Base-by-base conservation (phyloP, 352 stramenopile species). In the Thraustochytrium sp. region DNA sequence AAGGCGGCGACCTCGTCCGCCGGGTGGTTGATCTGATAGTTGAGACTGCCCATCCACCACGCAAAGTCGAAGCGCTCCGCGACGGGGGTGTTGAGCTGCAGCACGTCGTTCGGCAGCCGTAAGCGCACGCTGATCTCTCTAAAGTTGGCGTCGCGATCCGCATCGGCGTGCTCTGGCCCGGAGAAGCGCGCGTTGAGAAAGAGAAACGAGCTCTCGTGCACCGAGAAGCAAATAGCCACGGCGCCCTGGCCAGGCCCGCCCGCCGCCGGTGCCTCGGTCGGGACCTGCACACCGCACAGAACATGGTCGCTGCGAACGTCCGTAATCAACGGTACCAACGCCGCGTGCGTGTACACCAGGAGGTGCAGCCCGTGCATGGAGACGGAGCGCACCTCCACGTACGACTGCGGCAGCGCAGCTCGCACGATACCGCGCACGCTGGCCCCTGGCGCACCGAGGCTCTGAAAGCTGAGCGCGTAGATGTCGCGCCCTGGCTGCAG, bases 21-120 rank as follows among this genome's bases (percentile, higher is more conserved):
- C 26, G 65, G 86, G 78, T 93, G 89, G 74, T 92, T 88, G 16
- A 97, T 90, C 26, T 92, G 90, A 85, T 97, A 97, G 87, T 97
- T 97, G 68, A 97, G 87, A 89, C 96, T 92, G 23, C 93, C 93
- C 63, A 96, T 85, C 68, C 68, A 80, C 31, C 31, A 80, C 23
- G 42, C 68, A 64, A 53, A 80, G 51, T 80, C 68, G 38, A 48
- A 44, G 29, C 68, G 68, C 51, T 80, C 23, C 21, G 26, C 13
- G 18, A 80, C 29, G 2, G 68, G 44, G 5, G 23, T 63, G 16
- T 18, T 80, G n/a, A 31, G 40, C 31, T 64, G 37, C 13, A 65
- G 42, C 48, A 44, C 40, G 34, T 44, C 37, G 21, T 40, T 11
- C 23, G 68, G 68, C 9, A 64, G 37, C 42, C 42, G 34, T 11